Base-by-base conservation (phyloP, 2,329 filamentous ascomycete genomes). In the Lasiodiplodia gonubiensis region DNA sequence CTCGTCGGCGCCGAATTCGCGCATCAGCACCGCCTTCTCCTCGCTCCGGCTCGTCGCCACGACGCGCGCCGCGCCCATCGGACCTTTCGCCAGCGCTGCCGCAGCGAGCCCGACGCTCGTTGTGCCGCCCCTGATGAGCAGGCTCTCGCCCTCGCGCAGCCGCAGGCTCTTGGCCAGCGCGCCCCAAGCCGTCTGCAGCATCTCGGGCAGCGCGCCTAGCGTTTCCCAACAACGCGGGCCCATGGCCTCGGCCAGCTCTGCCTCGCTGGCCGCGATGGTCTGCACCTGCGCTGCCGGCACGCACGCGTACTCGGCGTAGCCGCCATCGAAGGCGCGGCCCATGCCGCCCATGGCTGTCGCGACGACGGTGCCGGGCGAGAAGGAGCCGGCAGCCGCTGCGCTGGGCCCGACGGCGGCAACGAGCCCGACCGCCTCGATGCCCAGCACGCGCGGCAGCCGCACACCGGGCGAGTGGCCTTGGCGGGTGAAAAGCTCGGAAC, bases 231-330 rank as follows among this genome's bases (percentile, higher is more conserved):
- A 46, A 0, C 73, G 70, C 5, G 84, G 69, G 18, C 64, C 68
- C 65, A 69, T 60, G 42, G 18, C 21, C 14, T 53, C 27, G 16
- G 10, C 27, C 52, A 54, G 10, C 52, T 55, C 70, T 7, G 68
- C 70, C 74, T 88, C 85, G 4, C 80, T 80, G 0, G 93, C 93
- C 81, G 96, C 97, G 80, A 89, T 89, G 46, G 97, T 84, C 42
- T 96, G 85, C 92, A 94, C 96, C 73, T 89, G 87, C 63, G 67
- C 69, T 2, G 74, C 79, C 0, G 81, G 78, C 6, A 84, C 82
- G 67, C 77, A 81, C 1, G 78, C 80, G 66, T 83, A 85, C 72
- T 86, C 82, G 3, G 82, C 83, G 69, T 85, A 85, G 0, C 81
- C 81, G 10, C 84, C 83, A 69, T 84, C 80, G 64, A 84, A 82